Conservation (phyloP, 2,329 filamentous ascomycete species). For the Aureobasidium sp. region DNA sequence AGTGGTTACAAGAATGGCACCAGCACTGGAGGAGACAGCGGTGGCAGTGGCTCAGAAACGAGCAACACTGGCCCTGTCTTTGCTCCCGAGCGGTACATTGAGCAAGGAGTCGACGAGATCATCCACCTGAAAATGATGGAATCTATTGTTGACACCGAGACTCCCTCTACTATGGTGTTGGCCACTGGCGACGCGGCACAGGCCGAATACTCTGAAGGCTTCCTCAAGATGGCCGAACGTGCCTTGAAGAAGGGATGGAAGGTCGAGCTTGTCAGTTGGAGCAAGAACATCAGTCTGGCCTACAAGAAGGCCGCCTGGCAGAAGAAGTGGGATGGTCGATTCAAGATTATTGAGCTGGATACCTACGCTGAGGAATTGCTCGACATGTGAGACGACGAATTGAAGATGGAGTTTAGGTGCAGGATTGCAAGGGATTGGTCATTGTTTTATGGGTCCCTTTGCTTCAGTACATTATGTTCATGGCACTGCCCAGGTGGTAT, state of each 20-base stretch:
- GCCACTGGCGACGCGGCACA: constrained; percentile 80
- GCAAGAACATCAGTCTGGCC: constrained; percentile 53
- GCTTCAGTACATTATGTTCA: not conserved
- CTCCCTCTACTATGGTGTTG: constrained; percentile 66
- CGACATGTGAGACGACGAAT: constrained; percentile 32
- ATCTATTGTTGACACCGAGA: constrained; percentile 61
- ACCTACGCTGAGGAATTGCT: constrained; percentile 64
- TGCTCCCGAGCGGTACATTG: constrained; percentile 53
- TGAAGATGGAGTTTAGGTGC: not conserved
- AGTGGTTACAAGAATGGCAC: constrained; percentile 6
- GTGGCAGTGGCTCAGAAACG: constrained; percentile 41
- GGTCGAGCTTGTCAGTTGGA: constrained; percentile 75
- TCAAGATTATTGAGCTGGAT: constrained; percentile 68
- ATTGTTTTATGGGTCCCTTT: not conserved
- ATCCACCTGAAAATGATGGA: constrained; percentile 88
- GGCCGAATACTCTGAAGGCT: constrained; percentile 79
- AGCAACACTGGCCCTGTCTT: constrained; percentile 27
- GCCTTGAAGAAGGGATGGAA: constrained; percentile 71
- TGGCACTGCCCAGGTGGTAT: not conserved
- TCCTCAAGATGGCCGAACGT: constrained; percentile 67
- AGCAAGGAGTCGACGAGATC: constrained; percentile 93
- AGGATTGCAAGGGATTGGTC: not conserved
- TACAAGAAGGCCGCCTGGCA: constrained; percentile 60
- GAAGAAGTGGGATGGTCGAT: constrained; percentile 52
- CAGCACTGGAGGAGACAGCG: constrained; percentile 18